Conservation (phyloP, 83 land plant genomes). For the Larix sibirica region DNA sequence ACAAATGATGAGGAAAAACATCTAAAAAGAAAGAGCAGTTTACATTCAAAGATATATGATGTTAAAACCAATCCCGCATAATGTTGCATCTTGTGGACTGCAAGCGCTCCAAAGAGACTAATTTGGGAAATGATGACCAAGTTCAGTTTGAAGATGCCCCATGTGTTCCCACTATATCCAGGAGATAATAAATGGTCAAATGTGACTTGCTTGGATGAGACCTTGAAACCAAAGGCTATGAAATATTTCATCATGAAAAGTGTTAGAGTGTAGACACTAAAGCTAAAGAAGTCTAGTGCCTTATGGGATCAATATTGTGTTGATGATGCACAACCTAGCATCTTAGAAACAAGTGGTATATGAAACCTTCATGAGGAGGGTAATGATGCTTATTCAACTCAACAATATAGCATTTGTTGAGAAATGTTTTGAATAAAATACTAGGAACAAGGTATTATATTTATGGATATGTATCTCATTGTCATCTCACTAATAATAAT, state of each 20-base stretch:
- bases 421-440: too few relatives aligned
- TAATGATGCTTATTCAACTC: too few relatives aligned
- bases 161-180: background rate
- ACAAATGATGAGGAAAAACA: background rate
- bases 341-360: background rate
- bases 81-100: background rate
- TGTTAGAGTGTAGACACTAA: background rate
- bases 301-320: background rate
- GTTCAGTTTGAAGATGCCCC: too few relatives aligned
- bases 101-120: background rate
- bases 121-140: too few relatives aligned
- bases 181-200: background rate
- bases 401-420: background rate
- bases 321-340: background rate
- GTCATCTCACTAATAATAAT: background rate
- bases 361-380: background rate
- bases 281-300: background rate
- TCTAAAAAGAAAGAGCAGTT: background rate
- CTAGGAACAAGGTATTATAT: too few relatives aligned
- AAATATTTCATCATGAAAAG: background rate
- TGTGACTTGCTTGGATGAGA: background rate
- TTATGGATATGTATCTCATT: background rate
- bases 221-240: background rate
- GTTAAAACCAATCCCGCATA: background rate
- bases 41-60: background rate